Base-by-base conservation (phyloP, 2,329 filamentous ascomycete species). In the Colletotrichum lindemuthianum region DNA sequence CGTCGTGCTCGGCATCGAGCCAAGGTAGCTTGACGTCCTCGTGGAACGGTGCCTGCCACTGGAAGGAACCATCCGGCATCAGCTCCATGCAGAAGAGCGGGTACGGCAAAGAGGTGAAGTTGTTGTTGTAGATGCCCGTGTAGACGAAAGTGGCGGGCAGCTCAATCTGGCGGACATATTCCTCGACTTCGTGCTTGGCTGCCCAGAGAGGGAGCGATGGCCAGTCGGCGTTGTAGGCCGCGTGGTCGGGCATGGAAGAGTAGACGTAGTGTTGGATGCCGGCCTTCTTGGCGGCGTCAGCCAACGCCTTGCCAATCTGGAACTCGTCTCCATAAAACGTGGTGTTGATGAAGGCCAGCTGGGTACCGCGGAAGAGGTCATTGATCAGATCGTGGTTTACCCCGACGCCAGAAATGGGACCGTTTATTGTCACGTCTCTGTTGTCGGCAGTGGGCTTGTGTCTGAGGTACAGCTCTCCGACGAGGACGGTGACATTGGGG, bases 51-150 rank as follows among this genome's bases (percentile, higher is more conserved):
- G 95, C 95, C 73, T 93, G 89, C 96, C 96, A 98, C 63, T 90
- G 82, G 75, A 97, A 97, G 58, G 91, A 93, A 15, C 92, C 93
- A 71, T 97, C 93, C 2, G 83, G 77, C 77, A 93, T 89, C 50
- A 97, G 81, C 68, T 96, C 93, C 91, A 97, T 97, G 79, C 94
- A 96, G 81, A 98, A 98, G 4, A 98, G 84, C 1, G 96, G 96
- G 74, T 97, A 98, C 1, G 88, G 89, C 37, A 97, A 84, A 50
- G 92, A 96, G 36, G 95, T 98, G 79, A 98, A 99, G 76, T 99
- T 98, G 79, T 98, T 98, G 84, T 98, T 97, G 83, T 98, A 99
- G 72, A 97, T 97, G 65, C 95, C 96, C 9, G 94, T 93, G 78
- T 97, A 97, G 69, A 97, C 90, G 76, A 97, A 98, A 0, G 95